phyloP scores from a whole-genome alignment of 2,329 filamentous ascomycete genomes.

The Fusarium haematococcum region DNA sequence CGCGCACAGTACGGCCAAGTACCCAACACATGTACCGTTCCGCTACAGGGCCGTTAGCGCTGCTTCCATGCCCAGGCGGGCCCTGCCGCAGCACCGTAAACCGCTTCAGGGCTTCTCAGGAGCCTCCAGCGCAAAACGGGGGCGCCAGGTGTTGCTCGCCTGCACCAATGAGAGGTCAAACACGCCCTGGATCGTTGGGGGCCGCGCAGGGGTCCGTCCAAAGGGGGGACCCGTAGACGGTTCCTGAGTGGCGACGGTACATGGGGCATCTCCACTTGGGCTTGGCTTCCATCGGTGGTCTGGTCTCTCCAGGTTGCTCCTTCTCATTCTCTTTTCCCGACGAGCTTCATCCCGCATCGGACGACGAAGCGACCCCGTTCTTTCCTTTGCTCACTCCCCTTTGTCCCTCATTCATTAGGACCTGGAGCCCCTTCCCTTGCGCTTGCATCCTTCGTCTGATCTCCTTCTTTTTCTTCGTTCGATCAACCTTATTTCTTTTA shows the following conservation, averaged over 20 bases:
- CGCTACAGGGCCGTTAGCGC: conserved; percentile 6
- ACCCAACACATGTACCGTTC: not conserved
- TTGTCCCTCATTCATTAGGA: conserved; percentile 23
- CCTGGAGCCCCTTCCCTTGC: conserved; percentile 14
- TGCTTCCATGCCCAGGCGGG: conserved; percentile 35
- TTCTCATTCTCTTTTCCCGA: conserved; percentile 23
- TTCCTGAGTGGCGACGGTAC: conserved; percentile 40
- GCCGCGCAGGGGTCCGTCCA: conserved; percentile 2
- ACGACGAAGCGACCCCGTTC: conserved; percentile 20
- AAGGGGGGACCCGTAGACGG: conserved; percentile 8
- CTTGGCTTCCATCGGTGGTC: conserved; percentile 3
- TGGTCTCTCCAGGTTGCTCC: conserved; percentile 6
- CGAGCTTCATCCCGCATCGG: conserved; percentile 34
- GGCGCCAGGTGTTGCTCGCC: conserved; percentile 6
- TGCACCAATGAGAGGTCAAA: conserved; percentile 19
- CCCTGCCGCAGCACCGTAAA: conserved; percentile 39
- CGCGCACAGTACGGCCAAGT: not conserved
- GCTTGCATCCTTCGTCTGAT: conserved; percentile 21
- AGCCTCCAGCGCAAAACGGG: conserved; percentile 20
- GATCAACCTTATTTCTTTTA: conserved; percentile 11
- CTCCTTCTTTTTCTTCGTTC: conserved; percentile 30
- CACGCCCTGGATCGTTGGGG: conserved; percentile 16
- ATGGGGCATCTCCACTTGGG: conserved; percentile 31
- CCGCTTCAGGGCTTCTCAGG: conserved; percentile 16
- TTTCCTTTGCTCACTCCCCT: conserved; percentile 15